Evolutionary conservation across 2,329 filamentous ascomycete species (phyloP).

Genomic region (Cercospora sojina): DNA sequence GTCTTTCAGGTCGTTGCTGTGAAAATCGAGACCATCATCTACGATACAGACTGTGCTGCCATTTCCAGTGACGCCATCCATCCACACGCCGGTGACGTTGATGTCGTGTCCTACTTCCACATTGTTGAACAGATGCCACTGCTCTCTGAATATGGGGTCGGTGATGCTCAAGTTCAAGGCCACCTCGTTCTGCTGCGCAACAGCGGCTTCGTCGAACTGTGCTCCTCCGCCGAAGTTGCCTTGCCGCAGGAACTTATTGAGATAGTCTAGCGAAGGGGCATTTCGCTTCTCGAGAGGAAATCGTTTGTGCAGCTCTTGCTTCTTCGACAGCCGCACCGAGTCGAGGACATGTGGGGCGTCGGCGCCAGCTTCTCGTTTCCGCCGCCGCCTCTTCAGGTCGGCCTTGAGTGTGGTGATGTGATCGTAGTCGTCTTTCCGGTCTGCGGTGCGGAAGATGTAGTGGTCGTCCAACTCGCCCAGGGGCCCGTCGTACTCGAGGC

Average conservation of each 20-base stretch:
- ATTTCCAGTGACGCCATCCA: conserved; percentile 84
- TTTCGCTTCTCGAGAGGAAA: conserved; percentile 58
- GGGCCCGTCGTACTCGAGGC: conserved; percentile 75
- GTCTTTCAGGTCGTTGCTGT: conserved; percentile 84
- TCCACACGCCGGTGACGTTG: conserved; percentile 93
- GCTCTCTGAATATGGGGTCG: conserved; percentile 88
- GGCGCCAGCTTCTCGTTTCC: conserved; percentile 58
- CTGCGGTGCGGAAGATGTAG: conserved; percentile 76
- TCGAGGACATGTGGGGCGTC: conserved; percentile 62
- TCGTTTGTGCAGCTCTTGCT: conserved; percentile 65
- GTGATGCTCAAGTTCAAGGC: conserved; percentile 68
- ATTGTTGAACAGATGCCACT: conserved; percentile 93
- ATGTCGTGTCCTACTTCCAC: conserved; percentile 82
- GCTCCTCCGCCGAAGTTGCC: conserved; percentile 1
- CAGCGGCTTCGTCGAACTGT: conserved; percentile 39
- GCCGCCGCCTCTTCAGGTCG: conserved; percentile 57
- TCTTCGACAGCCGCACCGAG: conserved; percentile 73
- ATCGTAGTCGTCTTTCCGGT: conserved; percentile 56
- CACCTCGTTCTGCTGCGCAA: conserved; percentile 60
- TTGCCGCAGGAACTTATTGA: conserved; percentile 7
- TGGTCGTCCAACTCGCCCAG: conserved; percentile 77
- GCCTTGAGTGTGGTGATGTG: conserved; percentile 49
- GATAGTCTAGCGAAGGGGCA: conserved; percentile 29
- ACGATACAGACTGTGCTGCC: conserved; percentile 90
- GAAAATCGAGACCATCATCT: conserved; percentile 94